Base-by-base conservation (phyloP, 176 grass and related monocot species). In the Hordeum marinum region DNA sequence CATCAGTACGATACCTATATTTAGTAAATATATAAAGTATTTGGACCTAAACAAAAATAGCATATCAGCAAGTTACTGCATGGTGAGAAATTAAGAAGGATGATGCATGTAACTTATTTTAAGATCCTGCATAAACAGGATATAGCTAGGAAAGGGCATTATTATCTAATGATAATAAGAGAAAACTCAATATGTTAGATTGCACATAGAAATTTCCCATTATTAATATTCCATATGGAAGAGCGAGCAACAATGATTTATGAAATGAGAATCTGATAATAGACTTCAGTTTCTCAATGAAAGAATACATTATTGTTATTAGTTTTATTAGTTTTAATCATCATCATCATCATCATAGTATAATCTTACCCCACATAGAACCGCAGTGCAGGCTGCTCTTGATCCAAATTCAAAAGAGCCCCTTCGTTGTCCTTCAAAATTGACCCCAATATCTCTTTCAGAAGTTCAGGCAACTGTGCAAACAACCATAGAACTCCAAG, bases 361-460 rank as follows among this genome's bases (percentile, higher is more conserved):
- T 85, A 29, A 77, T 81, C 81, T 92, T 94, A 99, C 97, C 97
- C 97, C 9, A 99, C 97, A 81, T 92, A 99, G 82, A 99, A 99
- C n/a, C 97, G 94, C 55, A 99, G 77, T 11, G 97, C 97, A 69
- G 97, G 97, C 76, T 99, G 97, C 79, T 99, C 97, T 86, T 96
- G 94, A 92, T 99, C 97, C 88, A 99, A 92, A 92, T 99, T 99
- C 32, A 99, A 81, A 59, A 99, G 92, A n/a, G 97, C 91, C 36
- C 97, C 97, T 79, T 99, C 97, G 66, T 96, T 99, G 17, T 99
- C 97, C 90, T 96, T 99, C 80, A 99, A 92, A 83, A 99, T 99
- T 60, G 94, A 99, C 58, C 97, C 97, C 17, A 99, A 20, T 86
- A 99, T 99, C 68, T 99, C 97, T 84, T 99, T 99, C 54, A 99